These are phyloP conservation scores for Eucalyptus victrix DNA, from an alignment of 345 rosid species.

Conservation along the genomic window DNA sequence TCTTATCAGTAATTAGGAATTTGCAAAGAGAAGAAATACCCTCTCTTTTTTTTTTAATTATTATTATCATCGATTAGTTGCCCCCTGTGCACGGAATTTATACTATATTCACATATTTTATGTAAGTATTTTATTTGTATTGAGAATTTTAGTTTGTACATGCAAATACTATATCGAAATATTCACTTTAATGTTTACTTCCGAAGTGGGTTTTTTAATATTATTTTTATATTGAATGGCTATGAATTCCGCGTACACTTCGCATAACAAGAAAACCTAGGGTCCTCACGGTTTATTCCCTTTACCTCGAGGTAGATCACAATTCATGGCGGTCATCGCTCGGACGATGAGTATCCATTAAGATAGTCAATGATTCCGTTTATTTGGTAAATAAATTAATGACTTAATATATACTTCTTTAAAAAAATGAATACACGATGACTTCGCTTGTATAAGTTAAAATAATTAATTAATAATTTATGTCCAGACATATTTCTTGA, in stretches of 20 bases:
- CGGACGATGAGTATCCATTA: background rate
- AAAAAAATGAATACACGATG: fast-evolving
- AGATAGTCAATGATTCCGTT: background rate
- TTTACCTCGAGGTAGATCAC: background rate
- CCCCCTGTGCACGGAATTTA: background rate
- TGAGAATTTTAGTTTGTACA: background rate
- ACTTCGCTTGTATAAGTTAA: too few species aligned
- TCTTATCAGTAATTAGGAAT: background rate
- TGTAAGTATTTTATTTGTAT: background rate
- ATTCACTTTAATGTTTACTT: background rate
- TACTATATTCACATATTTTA: background rate
- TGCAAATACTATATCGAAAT: background rate
- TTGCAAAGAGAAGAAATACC: background rate
- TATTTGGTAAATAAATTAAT: background rate
- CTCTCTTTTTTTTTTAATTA: background rate
- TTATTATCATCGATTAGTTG: background rate
- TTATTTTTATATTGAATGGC: background rate
- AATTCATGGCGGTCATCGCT: background rate
- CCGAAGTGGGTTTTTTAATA: background rate
- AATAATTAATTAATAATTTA: too few species aligned
- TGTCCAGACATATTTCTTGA: too few species aligned
- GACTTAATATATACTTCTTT: too few species aligned
- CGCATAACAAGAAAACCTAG: background rate
- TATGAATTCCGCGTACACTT: background rate
- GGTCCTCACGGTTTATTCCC: background rate